Conservation (phyloP, 345 rosid species). For the Alliaria petiolata region DNA sequence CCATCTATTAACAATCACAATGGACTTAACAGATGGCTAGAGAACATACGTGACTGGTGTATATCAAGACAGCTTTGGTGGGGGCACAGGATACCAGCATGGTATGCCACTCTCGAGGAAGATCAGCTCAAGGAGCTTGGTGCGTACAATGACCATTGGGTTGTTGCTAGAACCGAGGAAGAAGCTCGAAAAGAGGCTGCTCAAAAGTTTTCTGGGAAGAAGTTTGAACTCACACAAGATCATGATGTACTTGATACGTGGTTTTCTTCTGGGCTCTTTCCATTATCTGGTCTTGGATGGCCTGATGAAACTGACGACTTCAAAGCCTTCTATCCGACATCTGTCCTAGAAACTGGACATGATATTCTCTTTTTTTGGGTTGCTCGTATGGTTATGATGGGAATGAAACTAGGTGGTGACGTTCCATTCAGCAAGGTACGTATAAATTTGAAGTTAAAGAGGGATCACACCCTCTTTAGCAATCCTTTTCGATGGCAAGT, state of each 20-base stretch:
- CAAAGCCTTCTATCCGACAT: constrained; percentile 84
- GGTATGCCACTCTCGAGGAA: constrained; percentile 78
- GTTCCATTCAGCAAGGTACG: constrained; percentile 85
- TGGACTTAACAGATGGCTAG: constrained; percentile 79
- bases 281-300: constrained; percentile 87
- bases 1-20: constrained; percentile 15
- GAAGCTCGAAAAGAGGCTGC: constrained; percentile 63
- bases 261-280: constrained; percentile 95
- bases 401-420: constrained; percentile 80
- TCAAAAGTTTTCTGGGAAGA: constrained; percentile 58
- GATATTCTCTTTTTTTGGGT: constrained; percentile 98
- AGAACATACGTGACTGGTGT: constrained; percentile 96
- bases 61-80: constrained; percentile 98
- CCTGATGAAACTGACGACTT: constrained; percentile 91
- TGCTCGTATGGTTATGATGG: constrained; percentile 97
- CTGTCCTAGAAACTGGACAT: constrained; percentile 94
- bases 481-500: background rate
- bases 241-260: constrained; percentile 98
- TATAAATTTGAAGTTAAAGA: constrained; percentile 1
- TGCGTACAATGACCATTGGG: constrained; percentile 79
- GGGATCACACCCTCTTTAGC: background rate
- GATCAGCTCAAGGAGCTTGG: constrained; percentile 76
- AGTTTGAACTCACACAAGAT: constrained; percentile 72
- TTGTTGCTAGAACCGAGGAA: constrained; percentile 72
- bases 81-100: constrained; percentile 95